Evolutionary conservation across 495 filamentous ascomycete genomes (phyloP), one percentile per base, ranked within the genome.

Genomic region (Podospora conica): DNA sequence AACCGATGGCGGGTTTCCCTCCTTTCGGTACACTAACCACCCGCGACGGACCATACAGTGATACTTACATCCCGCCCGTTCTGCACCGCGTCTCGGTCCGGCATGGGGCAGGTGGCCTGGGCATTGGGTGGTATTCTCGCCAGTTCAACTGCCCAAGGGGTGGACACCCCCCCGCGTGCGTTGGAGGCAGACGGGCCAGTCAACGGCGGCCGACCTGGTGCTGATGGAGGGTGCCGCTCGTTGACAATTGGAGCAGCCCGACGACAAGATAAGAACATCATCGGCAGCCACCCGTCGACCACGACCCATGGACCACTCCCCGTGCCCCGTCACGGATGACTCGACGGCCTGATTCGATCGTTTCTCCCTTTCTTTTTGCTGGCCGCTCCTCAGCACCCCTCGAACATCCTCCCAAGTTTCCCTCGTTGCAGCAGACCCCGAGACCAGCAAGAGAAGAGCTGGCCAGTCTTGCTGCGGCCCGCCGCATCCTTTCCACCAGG

Each of bases 261-360:
- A n/a, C 28, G 22, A 55, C 15, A 69, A 65, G 66, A 68, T 65
- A 70, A 66, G 69, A 71, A 9, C 5, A 61, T 25, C 23, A 63
- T 22, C 55, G 53, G 40, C 68, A 58, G 66, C 60, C 68, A 61
- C 61, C 56, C 54, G 29, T 29, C 57, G 9, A n/a, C 31, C 20
- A 23, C 11, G 29, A 2, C 59, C 28, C 53, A n/a, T 53, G 28
- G 28, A 20, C 40, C 33, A 53, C 56, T 58, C 58, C 20, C 23
- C 33, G 25, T 22, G 58, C 66, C 40, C 57, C 29, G 60, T 60
- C 66, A 18, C 28, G 27, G 59, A 29, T 12, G 21, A 53, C 31
- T 61, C 40, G 40, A n/a, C 40, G 18, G 60, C 18, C 60, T 61
- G 60, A 61, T 61, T 61, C 60, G 60, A 27, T 18, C n/a, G 58